Evolutionary conservation across 2,329 filamentous ascomycete species (phyloP).

Genomic region (Colletotrichum musicola): DNA sequence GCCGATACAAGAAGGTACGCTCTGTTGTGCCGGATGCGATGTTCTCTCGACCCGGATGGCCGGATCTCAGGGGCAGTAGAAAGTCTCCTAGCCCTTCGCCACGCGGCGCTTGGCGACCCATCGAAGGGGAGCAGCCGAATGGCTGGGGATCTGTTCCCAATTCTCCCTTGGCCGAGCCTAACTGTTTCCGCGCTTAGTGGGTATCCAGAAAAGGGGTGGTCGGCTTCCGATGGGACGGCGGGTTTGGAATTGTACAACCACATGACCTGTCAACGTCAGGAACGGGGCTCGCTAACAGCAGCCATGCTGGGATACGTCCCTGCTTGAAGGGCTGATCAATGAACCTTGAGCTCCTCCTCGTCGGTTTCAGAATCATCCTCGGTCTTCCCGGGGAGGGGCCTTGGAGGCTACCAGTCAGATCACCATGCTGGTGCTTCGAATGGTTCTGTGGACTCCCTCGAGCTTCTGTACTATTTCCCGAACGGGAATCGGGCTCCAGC

Average conservation of each 20-base stretch:
- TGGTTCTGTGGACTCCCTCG: slow-evolving; percentile 37
- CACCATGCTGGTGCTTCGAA: slow-evolving; percentile 31
- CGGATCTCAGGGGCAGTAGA: slow-evolving; percentile 38
- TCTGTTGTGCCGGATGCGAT: background rate
- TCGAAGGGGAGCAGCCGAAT: slow-evolving; percentile 41
- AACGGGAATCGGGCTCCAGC: slow-evolving; percentile 25
- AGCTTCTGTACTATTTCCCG: slow-evolving; percentile 39
- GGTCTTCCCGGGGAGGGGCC: slow-evolving; percentile 37
- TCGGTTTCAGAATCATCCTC: slow-evolving; percentile 39
- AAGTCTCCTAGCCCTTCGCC: slow-evolving; percentile 38
- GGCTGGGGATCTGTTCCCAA: slow-evolving; percentile 36
- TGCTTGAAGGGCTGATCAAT: slow-evolving; percentile 34
- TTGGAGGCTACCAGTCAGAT: slow-evolving; percentile 14
- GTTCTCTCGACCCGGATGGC: slow-evolving; percentile 39
- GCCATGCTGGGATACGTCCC: slow-evolving; percentile 28
- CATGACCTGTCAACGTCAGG: slow-evolving; percentile 40
- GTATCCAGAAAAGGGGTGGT: slow-evolving; percentile 35
- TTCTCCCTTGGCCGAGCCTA: slow-evolving; percentile 32
- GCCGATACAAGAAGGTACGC: slow-evolving; percentile 32
- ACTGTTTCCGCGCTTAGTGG: slow-evolving; percentile 23
- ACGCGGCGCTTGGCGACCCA: slow-evolving; percentile 39
- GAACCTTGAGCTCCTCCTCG: slow-evolving; percentile 31
- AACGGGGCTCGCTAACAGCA: slow-evolving; percentile 34
- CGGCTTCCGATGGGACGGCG: slow-evolving; percentile 38
- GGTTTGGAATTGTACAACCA: slow-evolving; percentile 36